Conservation (phyloP, 2,329 filamentous ascomycete species). For the Leptographium lundbergii region DNA sequence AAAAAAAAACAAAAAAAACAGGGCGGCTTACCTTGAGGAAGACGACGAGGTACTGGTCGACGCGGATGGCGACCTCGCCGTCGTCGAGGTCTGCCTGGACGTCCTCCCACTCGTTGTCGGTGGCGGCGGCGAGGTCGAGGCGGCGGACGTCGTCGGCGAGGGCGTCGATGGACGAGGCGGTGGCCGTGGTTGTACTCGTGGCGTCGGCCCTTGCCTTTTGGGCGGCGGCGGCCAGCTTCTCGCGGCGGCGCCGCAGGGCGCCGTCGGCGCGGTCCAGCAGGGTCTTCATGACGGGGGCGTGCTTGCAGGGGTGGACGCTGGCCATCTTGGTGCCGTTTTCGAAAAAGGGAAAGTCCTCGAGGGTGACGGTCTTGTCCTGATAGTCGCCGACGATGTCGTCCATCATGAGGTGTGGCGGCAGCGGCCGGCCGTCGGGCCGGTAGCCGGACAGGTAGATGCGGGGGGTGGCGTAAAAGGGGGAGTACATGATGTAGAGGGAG, state of each 20-base stretch:
- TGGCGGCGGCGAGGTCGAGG: slow-evolving; percentile 31
- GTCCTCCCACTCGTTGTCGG: slow-evolving; percentile 53
- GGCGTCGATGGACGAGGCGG: slow-evolving; percentile 2
- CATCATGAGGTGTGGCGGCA: slow-evolving; percentile 24
- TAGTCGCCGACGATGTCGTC: slow-evolving; percentile 28
- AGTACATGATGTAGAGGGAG: slow-evolving; percentile 96
- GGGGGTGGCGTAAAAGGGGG: slow-evolving; percentile 90
- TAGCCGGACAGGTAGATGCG: slow-evolving; percentile 93
- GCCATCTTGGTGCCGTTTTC: slow-evolving; percentile 89
- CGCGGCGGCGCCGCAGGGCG: slow-evolving; percentile 74
- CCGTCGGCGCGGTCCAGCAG: slow-evolving; percentile 91
- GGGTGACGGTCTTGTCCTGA: slow-evolving; percentile 74
- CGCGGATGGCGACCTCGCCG: slow-evolving; percentile 63
- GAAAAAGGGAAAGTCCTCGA: slow-evolving; percentile 95
- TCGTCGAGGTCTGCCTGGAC: slow-evolving; percentile 53
- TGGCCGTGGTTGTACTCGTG: slow-evolving; percentile 10
- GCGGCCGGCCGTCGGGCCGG: slow-evolving; percentile 52
- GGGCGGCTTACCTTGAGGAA: slow-evolving; percentile 58
- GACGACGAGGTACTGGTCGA: slow-evolving; percentile 81
- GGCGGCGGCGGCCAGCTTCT: slow-evolving; percentile 49
- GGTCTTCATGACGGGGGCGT: slow-evolving; percentile 96
- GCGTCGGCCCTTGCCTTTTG: slow-evolving; percentile 26
- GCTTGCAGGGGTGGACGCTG: slow-evolving; percentile 91
- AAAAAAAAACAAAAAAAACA: not conserved
- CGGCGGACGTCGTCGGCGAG: slow-evolving; percentile 6